Conservation (phyloP, 108 stramenopile genomes). For the Cylindrotheca fusiformis region DNA sequence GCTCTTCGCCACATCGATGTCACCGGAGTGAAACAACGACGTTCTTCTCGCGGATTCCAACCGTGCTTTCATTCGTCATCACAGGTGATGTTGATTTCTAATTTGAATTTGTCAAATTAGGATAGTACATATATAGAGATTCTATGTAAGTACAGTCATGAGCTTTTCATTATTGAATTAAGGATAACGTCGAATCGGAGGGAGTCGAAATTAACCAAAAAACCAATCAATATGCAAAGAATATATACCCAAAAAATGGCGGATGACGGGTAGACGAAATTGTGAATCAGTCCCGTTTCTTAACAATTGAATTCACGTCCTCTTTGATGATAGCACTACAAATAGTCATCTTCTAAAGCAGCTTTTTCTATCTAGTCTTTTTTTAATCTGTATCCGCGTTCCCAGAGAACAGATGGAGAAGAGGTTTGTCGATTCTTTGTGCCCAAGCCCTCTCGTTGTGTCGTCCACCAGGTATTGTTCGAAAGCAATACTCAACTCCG, state of each 20-base stretch:
- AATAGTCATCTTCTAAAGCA: too few relatives aligned
- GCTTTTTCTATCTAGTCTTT: too few relatives aligned
- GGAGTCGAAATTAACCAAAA: too few relatives aligned
- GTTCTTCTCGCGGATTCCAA: conserved; percentile 41
- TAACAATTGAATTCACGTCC: too few relatives aligned
- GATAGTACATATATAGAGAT: conserved; percentile 42
- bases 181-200: too few relatives aligned
- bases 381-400: too few relatives aligned
- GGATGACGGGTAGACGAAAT: too few relatives aligned
- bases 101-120: conserved; percentile 38
- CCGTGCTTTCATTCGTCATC: conserved; percentile 40
- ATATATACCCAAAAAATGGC: too few relatives aligned
- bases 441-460: conserved; percentile 79
- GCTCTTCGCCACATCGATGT: conserved; percentile 35
- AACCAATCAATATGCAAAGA: too few relatives aligned
- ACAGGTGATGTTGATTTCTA: conserved; percentile 44
- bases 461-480: conserved; percentile 57
- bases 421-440: conserved; percentile 52
- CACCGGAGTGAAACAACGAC: conserved; percentile 21
- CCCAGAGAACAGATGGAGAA: conserved; percentile 40
- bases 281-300: too few relatives aligned
- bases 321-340: too few relatives aligned
- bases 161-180: too few relatives aligned
- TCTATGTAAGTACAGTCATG: conserved; percentile 45
- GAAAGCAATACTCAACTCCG: conserved; percentile 34